Percentiles rank a stretch among this genome's conserved stretches.
These are phyloP conservation scores for Trichoderma endophyticum DNA, from an alignment of 2,329 filamentous ascomycete species.

Conservation along the genomic window DNA sequence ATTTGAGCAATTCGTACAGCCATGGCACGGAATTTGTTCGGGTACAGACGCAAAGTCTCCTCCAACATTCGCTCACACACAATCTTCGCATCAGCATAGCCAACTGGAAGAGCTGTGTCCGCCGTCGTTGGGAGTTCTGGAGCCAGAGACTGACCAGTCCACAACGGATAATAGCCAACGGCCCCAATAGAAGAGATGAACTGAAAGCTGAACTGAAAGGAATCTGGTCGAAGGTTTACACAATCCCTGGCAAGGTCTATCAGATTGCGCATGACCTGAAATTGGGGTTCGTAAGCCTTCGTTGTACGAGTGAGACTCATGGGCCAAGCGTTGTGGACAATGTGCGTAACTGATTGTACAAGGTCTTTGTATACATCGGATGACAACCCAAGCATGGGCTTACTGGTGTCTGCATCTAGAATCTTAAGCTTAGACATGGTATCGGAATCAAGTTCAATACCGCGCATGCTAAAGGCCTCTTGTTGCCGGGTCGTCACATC, in stretches of 20 bases:
- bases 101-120: slow-evolving; percentile 40
- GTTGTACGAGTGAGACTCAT: slow-evolving; percentile 36
- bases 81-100: slow-evolving; percentile 53
- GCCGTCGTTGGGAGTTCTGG: slow-evolving; percentile 43
- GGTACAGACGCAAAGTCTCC: slow-evolving; percentile 44
- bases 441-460: not conserved
- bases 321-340: slow-evolving; percentile 52
- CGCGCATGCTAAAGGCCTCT: not conserved
- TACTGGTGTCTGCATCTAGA: not conserved
- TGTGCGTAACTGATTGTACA: slow-evolving; percentile 41
- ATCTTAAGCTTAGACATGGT: not conserved
- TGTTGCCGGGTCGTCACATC: not conserved
- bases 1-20: slow-evolving; percentile 50
- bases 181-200: slow-evolving; percentile 42
- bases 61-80: slow-evolving; percentile 50
- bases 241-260: slow-evolving; percentile 42
- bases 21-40: slow-evolving; percentile 42
- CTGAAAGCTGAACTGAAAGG: slow-evolving; percentile 34
- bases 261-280: slow-evolving; percentile 45
- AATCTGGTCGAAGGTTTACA: slow-evolving; percentile 19
- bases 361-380: slow-evolving; percentile 37
- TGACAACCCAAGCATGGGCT: slow-evolving; percentile 41
- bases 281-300: slow-evolving; percentile 43
- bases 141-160: slow-evolving; percentile 30
- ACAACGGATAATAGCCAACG: slow-evolving; percentile 32